Evolutionary conservation across 768 basidiomycete genomes (phyloP).

Genomic region (Mrakia blollopis): DNA sequence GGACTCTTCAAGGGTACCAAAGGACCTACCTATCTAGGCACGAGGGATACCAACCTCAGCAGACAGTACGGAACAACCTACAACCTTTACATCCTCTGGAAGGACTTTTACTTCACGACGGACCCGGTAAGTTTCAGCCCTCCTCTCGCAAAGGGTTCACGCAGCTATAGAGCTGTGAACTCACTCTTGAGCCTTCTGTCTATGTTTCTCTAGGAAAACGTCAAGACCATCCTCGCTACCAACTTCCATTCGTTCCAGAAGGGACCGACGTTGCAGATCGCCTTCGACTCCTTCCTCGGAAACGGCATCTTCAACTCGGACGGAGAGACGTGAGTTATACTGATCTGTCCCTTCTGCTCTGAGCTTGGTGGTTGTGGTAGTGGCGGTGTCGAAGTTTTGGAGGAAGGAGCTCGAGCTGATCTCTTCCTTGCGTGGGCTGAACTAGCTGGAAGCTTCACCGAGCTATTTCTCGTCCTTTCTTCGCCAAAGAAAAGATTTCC

Average conservation of each 20-base stretch:
- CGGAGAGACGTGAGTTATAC: constrained; percentile 50
- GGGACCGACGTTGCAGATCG: constrained; percentile 49
- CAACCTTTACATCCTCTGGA: constrained; percentile 65
- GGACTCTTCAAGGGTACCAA: constrained; percentile 55
- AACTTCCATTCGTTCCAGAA: constrained; percentile 66
- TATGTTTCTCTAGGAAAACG: constrained; percentile 51
- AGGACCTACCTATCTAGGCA: constrained; percentile 55
- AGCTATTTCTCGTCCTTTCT: constrained; percentile 64
- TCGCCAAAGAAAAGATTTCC: constrained; percentile 63
- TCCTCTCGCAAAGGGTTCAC: no score
- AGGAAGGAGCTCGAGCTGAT: background rate
- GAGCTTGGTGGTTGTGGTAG: background rate
- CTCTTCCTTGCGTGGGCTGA: background rate
- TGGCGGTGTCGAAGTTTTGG: background rate
- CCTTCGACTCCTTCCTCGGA: constrained; percentile 57
- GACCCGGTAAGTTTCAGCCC: constrained; percentile 54
- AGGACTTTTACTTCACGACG: constrained; percentile 32
- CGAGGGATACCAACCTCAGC: constrained; percentile 62
- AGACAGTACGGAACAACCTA: constrained; percentile 64
- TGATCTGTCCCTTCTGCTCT: background rate
- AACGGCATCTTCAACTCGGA: constrained; percentile 73
- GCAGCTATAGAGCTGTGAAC: no score
- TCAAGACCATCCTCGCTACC: constrained; percentile 60
- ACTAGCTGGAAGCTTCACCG: constrained; percentile 53
- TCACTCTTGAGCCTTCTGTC: no score